Conservation (phyloP, 768 basidiomycete species). For the Suillus bovinus region DNA sequence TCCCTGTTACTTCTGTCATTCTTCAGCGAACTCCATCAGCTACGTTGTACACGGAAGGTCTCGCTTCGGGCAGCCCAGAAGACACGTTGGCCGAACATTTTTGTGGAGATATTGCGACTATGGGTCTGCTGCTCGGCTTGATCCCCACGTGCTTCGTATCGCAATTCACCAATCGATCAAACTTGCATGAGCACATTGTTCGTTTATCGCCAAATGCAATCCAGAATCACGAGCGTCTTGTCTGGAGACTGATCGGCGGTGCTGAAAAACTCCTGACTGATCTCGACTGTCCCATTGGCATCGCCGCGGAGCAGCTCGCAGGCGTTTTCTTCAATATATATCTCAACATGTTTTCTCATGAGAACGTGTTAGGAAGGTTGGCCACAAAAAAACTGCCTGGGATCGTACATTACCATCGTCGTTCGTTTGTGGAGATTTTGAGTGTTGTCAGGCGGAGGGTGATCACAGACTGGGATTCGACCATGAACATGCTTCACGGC, state of each 20-base stretch:
- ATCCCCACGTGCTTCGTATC: conserved; percentile 26
- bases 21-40: conserved; percentile 25
- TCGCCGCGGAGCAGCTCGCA: conserved; percentile 25
- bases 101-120: conserved; percentile 29
- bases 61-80: conserved; percentile 18
- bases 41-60: conserved; percentile 30
- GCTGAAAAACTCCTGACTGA: conserved; percentile 1
- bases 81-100: conserved; percentile 22
- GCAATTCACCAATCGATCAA: conserved; percentile 31
- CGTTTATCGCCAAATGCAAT: background rate
- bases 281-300: conserved; percentile 4
- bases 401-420: conserved; percentile 47
- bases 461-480: conserved; percentile 41
- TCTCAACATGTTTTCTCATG: conserved; percentile 31
- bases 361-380: conserved; percentile 20
- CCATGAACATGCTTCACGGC: conserved; percentile 37
- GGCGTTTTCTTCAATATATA: conserved; percentile 28
- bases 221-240: conserved; percentile 26
- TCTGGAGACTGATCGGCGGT: conserved; percentile 24
- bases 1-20: conserved; percentile 23
- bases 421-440: conserved; percentile 48
- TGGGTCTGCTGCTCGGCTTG: conserved; percentile 30
- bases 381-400: conserved; percentile 14
- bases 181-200: conserved; percentile 22
- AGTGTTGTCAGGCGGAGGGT: conserved; percentile 38